A percentile compares a stretch with the other conserved stretches of the same genome.
These are phyloP conservation scores for Lippia alba DNA, from an alignment of 305 asterid species.

Conservation along the genomic window DNA sequence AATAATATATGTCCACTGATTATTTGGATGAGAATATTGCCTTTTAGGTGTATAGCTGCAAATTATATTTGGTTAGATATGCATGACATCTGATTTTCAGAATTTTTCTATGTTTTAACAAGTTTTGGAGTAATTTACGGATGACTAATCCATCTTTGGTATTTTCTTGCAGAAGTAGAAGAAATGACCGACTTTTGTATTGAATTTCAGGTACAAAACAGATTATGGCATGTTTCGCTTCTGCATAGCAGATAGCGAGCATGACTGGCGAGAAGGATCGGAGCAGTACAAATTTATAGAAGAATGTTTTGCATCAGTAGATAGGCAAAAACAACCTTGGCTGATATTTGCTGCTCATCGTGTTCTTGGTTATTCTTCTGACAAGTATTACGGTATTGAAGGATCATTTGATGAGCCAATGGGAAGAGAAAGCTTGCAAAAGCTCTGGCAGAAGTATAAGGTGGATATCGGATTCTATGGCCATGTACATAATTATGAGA, in stretches of 20 bases:
- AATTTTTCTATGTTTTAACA: too few species aligned
- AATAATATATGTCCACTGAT: too few species aligned
- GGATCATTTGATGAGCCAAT: conserved; percentile 91
- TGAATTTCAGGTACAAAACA: conserved; percentile 66
- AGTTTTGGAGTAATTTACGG: too few species aligned
- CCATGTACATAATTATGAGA: conserved; percentile 86
- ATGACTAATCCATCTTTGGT: too few species aligned
- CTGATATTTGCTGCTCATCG: conserved; percentile 80
- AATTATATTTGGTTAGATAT: too few species aligned
- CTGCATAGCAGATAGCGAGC: conserved; percentile 86
- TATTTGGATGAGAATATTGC: too few species aligned
- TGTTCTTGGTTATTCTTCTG: conserved; percentile 86
- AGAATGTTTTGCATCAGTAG: conserved; percentile 73
- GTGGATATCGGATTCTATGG: conserved; percentile 88
- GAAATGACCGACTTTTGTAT: neutral
- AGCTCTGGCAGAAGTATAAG: conserved; percentile 89
- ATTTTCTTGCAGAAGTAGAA: too few species aligned
- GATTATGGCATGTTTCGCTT: conserved; percentile 89
- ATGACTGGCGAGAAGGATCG: conserved; percentile 90
- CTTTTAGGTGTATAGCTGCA: too few species aligned
- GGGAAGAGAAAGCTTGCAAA: conserved; percentile 93
- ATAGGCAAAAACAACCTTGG: conserved; percentile 86
- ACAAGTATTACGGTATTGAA: conserved; percentile 60
- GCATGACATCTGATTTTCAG: too few species aligned
- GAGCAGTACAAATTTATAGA: conserved; percentile 81